phyloP scores from a whole-genome alignment of 2,329 filamentous ascomycete genomes.

The Knufia petricola region DNA sequence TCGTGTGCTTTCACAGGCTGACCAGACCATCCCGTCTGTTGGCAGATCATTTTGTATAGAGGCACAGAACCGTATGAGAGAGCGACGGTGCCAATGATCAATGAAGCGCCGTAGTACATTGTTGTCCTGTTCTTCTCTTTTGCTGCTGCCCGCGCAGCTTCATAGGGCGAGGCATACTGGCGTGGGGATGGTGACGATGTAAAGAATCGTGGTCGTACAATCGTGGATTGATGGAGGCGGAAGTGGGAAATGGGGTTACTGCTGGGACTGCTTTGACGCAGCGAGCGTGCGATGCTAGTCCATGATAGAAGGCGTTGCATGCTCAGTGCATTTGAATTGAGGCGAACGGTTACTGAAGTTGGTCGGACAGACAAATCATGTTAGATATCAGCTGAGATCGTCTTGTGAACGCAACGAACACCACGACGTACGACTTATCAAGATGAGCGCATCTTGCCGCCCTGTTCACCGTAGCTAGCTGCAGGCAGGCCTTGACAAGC shows the following conservation, averaged over 20 bases:
- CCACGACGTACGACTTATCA: too few relatives aligned
- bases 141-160: conserved; percentile 17
- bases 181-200: not conserved
- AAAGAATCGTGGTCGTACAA: conserved; percentile 4
- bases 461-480: too few relatives aligned
- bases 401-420: too few relatives aligned
- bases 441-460: too few relatives aligned
- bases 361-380: not conserved
- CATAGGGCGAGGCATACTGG: conserved; percentile 5
- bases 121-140: conserved; percentile 20
- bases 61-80: conserved; percentile 58
- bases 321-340: not conserved
- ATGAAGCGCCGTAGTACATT: conserved; percentile 50
- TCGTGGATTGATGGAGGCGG: not conserved
- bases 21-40: conserved; percentile 67
- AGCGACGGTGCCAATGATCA: conserved; percentile 54
- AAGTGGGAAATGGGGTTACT: not conserved
- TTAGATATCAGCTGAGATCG: not conserved
- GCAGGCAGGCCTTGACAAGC: too few relatives aligned
- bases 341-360: not conserved
- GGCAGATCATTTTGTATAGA: conserved; percentile 56
- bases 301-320: not conserved
- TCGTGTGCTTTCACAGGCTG: conserved; percentile 76
- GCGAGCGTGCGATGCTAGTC: conserved; percentile 3
- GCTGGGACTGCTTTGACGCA: conserved; percentile 1